phyloP scores from a whole-genome alignment of 2,329 filamentous ascomycete species.

The Talaromyces sp. region DNA sequence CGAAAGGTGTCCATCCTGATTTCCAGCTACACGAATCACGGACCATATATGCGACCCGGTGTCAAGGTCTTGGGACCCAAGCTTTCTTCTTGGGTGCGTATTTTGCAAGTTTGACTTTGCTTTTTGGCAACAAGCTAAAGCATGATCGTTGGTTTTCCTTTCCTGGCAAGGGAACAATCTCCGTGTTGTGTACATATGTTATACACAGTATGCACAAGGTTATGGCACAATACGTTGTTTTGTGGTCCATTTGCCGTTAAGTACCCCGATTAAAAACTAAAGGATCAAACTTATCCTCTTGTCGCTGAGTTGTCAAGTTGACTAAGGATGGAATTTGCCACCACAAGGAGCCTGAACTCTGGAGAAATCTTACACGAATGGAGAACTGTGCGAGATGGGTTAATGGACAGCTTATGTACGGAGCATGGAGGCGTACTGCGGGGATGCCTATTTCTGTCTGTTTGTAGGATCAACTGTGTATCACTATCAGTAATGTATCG shows the following conservation, averaged over 20 bases:
- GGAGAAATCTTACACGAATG: neutral
- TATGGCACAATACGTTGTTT: neutral
- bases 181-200: neutral
- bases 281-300: neutral
- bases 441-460: neutral
- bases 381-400: neutral
- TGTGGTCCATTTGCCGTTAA: neutral
- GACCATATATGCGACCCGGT: conserved; percentile 3
- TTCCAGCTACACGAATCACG: neutral
- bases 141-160: neutral
- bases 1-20: neutral
- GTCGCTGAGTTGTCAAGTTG: neutral
- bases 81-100: neutral
- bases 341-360: neutral
- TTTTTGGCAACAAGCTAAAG: neutral
- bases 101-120: neutral
- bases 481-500: neutral
- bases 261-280: neutral
- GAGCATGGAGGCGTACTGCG: neutral
- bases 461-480: neutral
- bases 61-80: conserved; percentile 1
- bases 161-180: neutral
- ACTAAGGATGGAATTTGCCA: neutral
- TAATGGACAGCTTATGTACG: neutral
- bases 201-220: neutral